These are phyloP conservation scores for Diatrype stigma DNA, from an alignment of 2,329 filamentous ascomycete species.

Conservation along the genomic window DNA sequence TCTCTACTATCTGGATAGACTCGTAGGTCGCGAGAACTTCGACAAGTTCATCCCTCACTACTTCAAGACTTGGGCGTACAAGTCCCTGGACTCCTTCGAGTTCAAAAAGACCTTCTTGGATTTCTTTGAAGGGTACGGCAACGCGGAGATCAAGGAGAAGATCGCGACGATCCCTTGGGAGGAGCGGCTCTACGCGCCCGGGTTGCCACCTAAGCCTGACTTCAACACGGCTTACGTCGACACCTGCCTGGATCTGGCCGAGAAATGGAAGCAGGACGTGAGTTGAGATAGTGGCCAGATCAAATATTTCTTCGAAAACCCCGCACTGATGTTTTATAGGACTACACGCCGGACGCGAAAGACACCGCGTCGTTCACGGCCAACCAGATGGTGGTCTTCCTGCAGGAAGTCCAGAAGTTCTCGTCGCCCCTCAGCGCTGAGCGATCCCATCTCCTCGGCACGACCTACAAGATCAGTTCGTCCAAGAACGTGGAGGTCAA, in stretches of 20 bases:
- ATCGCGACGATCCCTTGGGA: constrained; percentile 83
- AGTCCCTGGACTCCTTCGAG: constrained; percentile 88
- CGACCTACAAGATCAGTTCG: constrained; percentile 66
- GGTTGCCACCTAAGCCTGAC: constrained; percentile 81
- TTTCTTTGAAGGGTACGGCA: constrained; percentile 69
- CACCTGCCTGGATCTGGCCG: constrained; percentile 75
- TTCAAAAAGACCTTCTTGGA: constrained; percentile 85
- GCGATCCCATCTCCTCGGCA: constrained; percentile 68
- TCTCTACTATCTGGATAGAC: constrained; percentile 81
- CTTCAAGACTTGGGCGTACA: constrained; percentile 78
- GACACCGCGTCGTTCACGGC: constrained; percentile 75
- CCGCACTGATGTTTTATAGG: constrained; percentile 31
- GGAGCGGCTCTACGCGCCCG: constrained; percentile 80
- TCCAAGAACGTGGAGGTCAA: constrained; percentile 85
- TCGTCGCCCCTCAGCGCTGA: constrained; percentile 58
- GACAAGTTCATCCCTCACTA: constrained; percentile 96
- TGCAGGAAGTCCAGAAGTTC: constrained; percentile 72
- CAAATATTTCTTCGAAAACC: constrained; percentile 15
- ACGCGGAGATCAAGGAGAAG: constrained; percentile 60
- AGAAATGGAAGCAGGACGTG: constrained; percentile 69
- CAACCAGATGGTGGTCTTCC: constrained; percentile 88
- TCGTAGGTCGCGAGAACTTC: constrained; percentile 82
- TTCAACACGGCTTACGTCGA: constrained; percentile 89
- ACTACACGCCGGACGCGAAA: constrained; percentile 58
- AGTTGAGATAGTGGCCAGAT: constrained; percentile 17